Evolutionary conservation across 2,329 filamentous ascomycete species (phyloP), one percentile per base, ranked within the genome.

Genomic region (Stylonectria norvegica): DNA sequence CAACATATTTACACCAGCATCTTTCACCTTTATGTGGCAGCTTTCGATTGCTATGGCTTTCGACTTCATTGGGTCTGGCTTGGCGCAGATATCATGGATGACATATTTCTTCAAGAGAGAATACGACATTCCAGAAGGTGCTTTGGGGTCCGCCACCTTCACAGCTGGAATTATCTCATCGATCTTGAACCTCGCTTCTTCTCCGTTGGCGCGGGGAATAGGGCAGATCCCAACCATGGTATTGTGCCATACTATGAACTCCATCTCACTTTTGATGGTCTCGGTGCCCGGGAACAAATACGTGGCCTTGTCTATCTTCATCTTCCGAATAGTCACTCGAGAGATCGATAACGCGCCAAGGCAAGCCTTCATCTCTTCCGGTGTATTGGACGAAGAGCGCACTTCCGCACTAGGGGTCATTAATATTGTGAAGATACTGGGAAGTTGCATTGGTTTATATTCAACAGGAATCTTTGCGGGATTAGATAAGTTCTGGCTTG

Each of bases 41-140:
- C 25, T 54, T 0, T 54, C 48, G 0, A 22, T 54, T 4, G 51
- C 50, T 5, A 40, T 54, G 36, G 40, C 35, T 1, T 28, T 52
- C 11, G 48, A 54, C 37, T 54, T 54, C 43, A 38, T 54, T 17
- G 50, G 48, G 1, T 54, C 51, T 0, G 51, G 51, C 2, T 41
- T 54, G 0, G 50, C 51, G 2, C 48, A 52, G 14, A 52, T 54
- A n/a, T 54, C 51, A 1, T 54, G 51, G 51, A 54, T 54, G 50
- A 54, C 42, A 2, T 54, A 54, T 5, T 54, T 54, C 28, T 52
- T 54, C 36, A 54, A 48, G 8, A 33, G 48, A 14, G 51, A 54
- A 27, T 54, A 54, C 28, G 32, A 54, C 11, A 52, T 54, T 31
- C 36, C 50, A 2, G 50, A 50, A 5, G 50, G 50, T 1, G 50